Percentiles rank a stretch among this genome's conserved stretches.
Evolutionary conservation across 2,329 filamentous ascomycete genomes (phyloP).

Genomic region (Fusarium albosuccineum): DNA sequence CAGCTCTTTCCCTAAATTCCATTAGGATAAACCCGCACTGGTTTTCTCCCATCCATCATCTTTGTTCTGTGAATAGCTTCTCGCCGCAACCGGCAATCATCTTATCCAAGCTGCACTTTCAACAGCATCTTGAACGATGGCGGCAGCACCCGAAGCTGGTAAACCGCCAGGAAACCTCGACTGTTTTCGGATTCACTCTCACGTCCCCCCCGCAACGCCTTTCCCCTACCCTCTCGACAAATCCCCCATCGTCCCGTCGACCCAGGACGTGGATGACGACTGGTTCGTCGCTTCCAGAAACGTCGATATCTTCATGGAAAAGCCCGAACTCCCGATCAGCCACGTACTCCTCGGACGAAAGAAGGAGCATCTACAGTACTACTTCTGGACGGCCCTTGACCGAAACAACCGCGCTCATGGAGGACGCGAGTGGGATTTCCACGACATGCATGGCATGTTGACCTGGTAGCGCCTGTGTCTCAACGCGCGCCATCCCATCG

Average conservation of each 20-base stretch:
- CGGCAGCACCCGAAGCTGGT: no score
- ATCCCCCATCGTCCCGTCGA: conserved; percentile 11
- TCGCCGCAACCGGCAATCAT: not conserved
- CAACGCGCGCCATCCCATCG: conserved; percentile 23
- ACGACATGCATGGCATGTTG: conserved; percentile 33
- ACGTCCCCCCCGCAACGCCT: not conserved
- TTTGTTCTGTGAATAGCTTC: not conserved
- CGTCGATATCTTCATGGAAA: not conserved
- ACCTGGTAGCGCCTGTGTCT: conserved; percentile 48
- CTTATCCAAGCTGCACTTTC: no score
- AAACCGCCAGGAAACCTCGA: conserved; percentile 6
- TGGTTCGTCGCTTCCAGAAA: conserved; percentile 3
- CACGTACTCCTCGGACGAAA: not conserved
- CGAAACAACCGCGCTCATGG: conserved; percentile 12
- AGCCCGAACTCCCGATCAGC: not conserved
- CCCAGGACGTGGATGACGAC: not conserved
- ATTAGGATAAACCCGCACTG: no score
- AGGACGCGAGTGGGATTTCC: conserved; percentile 1
- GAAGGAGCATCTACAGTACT: conserved; percentile 33
- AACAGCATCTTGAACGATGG: no score
- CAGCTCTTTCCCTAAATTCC: no score
- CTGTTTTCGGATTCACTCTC: not conserved
- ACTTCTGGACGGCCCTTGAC: conserved; percentile 47
- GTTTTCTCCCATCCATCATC: no score
- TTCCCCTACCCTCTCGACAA: conserved; percentile 11